Evolutionary conservation across 1,284 basidiomycete genomes (phyloP).

Genomic region (Irpex sp.): DNA sequence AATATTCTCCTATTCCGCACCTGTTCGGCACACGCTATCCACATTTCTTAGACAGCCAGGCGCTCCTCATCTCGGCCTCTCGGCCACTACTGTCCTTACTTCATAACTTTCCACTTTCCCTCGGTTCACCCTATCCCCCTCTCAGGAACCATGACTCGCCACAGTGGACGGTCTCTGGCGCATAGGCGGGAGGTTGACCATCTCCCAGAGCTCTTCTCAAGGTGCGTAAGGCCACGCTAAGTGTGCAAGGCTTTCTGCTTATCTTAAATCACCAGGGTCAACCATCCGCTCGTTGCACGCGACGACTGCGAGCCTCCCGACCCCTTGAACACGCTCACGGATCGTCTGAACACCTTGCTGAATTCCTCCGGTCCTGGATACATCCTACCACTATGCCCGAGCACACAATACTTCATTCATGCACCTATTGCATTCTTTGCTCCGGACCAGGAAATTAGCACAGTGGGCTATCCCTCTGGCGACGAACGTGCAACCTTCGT

Average conservation of each 20-base stretch:
- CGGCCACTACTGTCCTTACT: conserved; percentile 9
- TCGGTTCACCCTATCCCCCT: not conserved
- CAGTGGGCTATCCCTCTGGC: conserved; percentile 68
- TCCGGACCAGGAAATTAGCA: conserved; percentile 75
- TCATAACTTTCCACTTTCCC: conserved; percentile 2
- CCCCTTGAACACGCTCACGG: conserved; percentile 62
- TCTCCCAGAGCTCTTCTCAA: conserved; percentile 10
- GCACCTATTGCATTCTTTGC: conserved; percentile 64
- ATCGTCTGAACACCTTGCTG: conserved; percentile 65
- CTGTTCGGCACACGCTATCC: not conserved
- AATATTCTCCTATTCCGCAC: not conserved
- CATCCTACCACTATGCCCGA: conserved; percentile 61
- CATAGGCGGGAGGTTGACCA: conserved; percentile 11
- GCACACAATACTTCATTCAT: conserved; percentile 56
- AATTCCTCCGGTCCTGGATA: conserved; percentile 64
- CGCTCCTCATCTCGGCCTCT: not conserved
- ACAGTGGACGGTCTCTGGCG: not conserved
- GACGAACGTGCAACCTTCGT: conserved; percentile 48
- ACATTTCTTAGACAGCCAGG: not conserved
- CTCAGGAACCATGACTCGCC: conserved; percentile 1
- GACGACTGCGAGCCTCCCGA: conserved; percentile 48
- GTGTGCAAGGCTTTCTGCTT: not conserved
- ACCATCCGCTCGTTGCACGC: conserved; percentile 16
- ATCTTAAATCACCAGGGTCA: conserved; percentile 4
- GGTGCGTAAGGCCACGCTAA: conserved; percentile 8